Evolutionary conservation across 2,329 filamentous ascomycete species (phyloP).

Genomic region (Berkeleyomyces basicola): DNA sequence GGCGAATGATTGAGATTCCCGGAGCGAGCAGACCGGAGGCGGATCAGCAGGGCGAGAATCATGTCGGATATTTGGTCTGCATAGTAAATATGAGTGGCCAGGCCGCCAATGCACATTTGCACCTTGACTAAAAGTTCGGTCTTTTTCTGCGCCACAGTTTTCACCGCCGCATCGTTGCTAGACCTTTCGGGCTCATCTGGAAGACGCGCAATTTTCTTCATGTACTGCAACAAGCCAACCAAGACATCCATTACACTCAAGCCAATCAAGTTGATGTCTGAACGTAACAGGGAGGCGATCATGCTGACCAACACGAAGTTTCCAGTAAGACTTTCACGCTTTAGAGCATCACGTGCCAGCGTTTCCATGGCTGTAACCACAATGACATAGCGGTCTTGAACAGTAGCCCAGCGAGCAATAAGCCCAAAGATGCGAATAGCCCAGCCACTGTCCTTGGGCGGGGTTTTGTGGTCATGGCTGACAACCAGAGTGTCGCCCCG

Average conservation of each 20-base stretch:
- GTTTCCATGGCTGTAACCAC: conserved; percentile 67
- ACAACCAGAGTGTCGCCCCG: conserved; percentile 42
- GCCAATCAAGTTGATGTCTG: conserved; percentile 84
- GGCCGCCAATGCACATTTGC: conserved; percentile 70
- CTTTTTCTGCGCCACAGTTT: conserved; percentile 29
- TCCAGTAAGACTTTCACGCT: conserved; percentile 53
- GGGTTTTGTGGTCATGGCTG: conserved; percentile 26
- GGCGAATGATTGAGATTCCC: conserved; percentile 28
- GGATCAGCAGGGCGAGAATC: conserved; percentile 62
- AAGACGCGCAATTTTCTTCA: conserved; percentile 59
- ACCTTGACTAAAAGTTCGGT: conserved; percentile 52
- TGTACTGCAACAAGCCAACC: conserved; percentile 68
- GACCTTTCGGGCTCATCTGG: conserved; percentile 22
- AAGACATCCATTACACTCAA: conserved; percentile 92
- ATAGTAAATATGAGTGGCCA: conserved; percentile 93
- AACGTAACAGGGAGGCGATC: conserved; percentile 67
- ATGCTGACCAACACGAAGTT: conserved; percentile 63
- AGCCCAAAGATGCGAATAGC: conserved; percentile 66
- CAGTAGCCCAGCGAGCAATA: conserved; percentile 72
- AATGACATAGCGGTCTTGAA: conserved; percentile 87
- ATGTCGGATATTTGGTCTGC: conserved; percentile 92
- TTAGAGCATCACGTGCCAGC: conserved; percentile 49
- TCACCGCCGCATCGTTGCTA: conserved; percentile 20
- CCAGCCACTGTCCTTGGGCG: conserved; percentile 47
- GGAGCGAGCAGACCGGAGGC: conserved; percentile 50